Conservation (phyloP, 2,329 filamentous ascomycete species). For the Diaporthe humulicola region DNA sequence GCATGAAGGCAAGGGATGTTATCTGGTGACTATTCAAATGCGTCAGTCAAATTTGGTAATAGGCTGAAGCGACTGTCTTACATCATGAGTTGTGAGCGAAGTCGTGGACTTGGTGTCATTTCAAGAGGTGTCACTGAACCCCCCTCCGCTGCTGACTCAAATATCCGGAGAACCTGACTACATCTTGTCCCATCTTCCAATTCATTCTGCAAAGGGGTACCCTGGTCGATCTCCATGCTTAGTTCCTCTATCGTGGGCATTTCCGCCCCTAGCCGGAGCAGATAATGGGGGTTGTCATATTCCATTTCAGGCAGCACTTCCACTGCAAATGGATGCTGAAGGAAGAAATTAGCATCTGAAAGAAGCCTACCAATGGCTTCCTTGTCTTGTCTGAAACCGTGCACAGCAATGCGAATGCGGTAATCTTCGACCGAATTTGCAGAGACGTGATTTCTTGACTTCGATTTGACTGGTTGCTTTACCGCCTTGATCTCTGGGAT, state of each 20-base stretch:
- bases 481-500: neutral
- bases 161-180: neutral
- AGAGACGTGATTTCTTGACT: neutral
- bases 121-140: neutral
- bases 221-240: neutral
- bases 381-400: neutral
- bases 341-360: neutral
- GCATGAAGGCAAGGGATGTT: slow-evolving; percentile 8
- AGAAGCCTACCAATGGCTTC: neutral
- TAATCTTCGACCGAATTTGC: rapidly evolving
- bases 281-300: slow-evolving; percentile 19
- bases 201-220: no score
- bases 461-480: neutral
- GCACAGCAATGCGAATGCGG: neutral
- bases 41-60: neutral
- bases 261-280: neutral
- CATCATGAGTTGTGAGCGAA: neutral
- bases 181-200: neutral
- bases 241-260: neutral
- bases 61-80: neutral
- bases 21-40: neutral
- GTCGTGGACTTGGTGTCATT: neutral
- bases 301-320: neutral
- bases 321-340: neutral
- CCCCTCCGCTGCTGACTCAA: neutral